Base-by-base conservation (phyloP, 2,329 filamentous ascomycete genomes). In the Aureobasidium sp. region DNA sequence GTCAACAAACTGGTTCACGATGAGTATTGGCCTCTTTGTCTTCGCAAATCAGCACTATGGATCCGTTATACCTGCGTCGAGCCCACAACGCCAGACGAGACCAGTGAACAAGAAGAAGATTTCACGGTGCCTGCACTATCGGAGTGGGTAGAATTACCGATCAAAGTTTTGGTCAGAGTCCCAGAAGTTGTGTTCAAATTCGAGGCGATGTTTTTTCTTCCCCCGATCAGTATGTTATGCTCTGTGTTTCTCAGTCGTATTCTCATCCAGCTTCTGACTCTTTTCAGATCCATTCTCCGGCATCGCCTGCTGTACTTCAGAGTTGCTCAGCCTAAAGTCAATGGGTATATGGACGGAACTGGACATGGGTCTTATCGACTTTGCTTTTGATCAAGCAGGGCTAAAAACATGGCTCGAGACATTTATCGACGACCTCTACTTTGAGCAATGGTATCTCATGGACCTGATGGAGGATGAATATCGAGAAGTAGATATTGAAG, bases 21-120 rank as follows among this genome's bases (percentile, higher is more conserved):
- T 3, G 53, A 57, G 29, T 57, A 57, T 39, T 57, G 53, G 53
- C 9, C 53, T 22, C 39, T 57, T 6, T 57, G 41, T 57, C 53
- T 57, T 17, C 39, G 27, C 27, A 36, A 14, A 31, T 22, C 41
- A 3, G 15, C 6, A 8, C 29, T 57, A 6, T 44, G 37, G 39
- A 57, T 57, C n/a, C n/a, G 7, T 8, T 57, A 57, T n/a, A 11
- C 3, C 31, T 41, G 20, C 9, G 9, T 2, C 3, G 36, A 53
- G 8, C 14, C 7, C 11, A 14, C 3, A 9, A 17, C 5, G 14
- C 3, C n/a, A 2, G 49, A 53, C 5, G 22, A 25, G 20, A 25
- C 9, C 14, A 22, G 22, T 22, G 49, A 53, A 17, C 22, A 27
- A 37, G 22, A 27, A 37, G 22, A 53, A 12, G 22, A 39, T 3